Conservation (phyloP, 148 eudicot species). For the Camellia japonica region DNA sequence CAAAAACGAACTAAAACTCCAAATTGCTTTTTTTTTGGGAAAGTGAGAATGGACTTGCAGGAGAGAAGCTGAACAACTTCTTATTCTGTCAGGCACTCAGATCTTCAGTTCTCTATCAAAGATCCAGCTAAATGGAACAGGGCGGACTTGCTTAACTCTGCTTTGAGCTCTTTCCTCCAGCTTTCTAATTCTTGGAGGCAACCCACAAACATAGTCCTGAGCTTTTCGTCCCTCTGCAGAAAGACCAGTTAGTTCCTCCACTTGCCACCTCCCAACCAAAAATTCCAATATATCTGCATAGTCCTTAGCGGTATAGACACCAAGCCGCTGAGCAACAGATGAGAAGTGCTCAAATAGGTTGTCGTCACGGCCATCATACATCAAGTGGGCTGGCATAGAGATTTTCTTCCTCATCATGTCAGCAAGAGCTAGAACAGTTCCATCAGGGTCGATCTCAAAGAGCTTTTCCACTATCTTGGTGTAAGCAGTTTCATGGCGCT, state of each 20-base stretch:
- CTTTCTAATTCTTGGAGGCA: slow-evolving; percentile 17
- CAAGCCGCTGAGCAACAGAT: slow-evolving; percentile 25
- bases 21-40: background rate
- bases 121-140: slow-evolving; percentile 19
- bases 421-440: slow-evolving; percentile 21
- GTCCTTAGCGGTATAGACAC: slow-evolving; percentile 26
- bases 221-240: slow-evolving; percentile 20
- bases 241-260: slow-evolving; percentile 21
- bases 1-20: background rate
- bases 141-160: slow-evolving; percentile 4
- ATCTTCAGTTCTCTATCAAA: slow-evolving; percentile 15
- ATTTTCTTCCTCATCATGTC: slow-evolving; percentile 33
- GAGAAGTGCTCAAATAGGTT: slow-evolving; percentile 28
- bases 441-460: slow-evolving; percentile 26
- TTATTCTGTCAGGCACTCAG: background rate
- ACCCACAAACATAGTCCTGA: slow-evolving; percentile 24
- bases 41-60: background rate
- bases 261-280: slow-evolving; percentile 27
- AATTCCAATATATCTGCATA: slow-evolving; percentile 33
- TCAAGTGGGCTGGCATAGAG: slow-evolving; percentile 31
- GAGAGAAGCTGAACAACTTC: background rate
- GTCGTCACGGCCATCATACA: slow-evolving; percentile 29
- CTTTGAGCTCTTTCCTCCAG: slow-evolving; percentile 21
- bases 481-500: slow-evolving; percentile 33
- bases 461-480: slow-evolving; percentile 30